Evolutionary conservation across 2,329 filamentous ascomycete genomes (phyloP), one percentile per base, ranked within the genome.

Genomic region (Tolypocladium amazonense): DNA sequence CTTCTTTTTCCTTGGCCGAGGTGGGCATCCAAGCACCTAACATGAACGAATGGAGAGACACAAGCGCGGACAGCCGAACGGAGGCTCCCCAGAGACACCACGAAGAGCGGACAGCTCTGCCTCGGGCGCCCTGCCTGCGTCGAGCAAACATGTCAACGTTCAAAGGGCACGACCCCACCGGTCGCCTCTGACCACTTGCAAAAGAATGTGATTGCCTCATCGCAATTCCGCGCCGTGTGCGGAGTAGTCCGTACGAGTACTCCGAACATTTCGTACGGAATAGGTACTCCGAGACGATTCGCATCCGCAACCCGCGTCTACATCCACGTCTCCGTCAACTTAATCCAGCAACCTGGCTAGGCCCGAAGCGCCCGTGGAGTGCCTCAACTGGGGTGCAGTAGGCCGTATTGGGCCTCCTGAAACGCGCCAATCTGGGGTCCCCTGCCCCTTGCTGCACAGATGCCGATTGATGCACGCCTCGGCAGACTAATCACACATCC

Each of bases 401-500:
- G 55, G 55, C 63, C 60, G 18, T n/a, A 61, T 59, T 56, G 39
- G 58, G 58, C 45, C 53, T 54, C 38, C 52, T 66, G 64, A 66
- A 66, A 66, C 64, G 58, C 63, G 61, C 64, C 64, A 65, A 61
- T 52, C 59, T 56, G 58, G 59, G 60, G 60, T 55, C 58, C 50
- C 63, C 62, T 54, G 57, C 55, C 58, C 56, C 25, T 20, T 56
- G 35, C 35, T 39, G 35, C 50, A 56, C 56, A 59, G 54, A 33
- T 56, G 47, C 59, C 58, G 61, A 60, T 62, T 25, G 58, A 57
- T 35, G 45, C 61, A 60, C 61, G 45, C 60, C 58, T 56, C 54
- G 58, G 56, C 52, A 27, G 33, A 41, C 56, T 58, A 60, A 56
- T 39, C 35, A 56, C 60, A 58, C 56, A 25, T 60, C 58, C 56